Base-by-base conservation (phyloP, 2,329 filamentous ascomycete species). In the Sclerotinia spermophila region DNA sequence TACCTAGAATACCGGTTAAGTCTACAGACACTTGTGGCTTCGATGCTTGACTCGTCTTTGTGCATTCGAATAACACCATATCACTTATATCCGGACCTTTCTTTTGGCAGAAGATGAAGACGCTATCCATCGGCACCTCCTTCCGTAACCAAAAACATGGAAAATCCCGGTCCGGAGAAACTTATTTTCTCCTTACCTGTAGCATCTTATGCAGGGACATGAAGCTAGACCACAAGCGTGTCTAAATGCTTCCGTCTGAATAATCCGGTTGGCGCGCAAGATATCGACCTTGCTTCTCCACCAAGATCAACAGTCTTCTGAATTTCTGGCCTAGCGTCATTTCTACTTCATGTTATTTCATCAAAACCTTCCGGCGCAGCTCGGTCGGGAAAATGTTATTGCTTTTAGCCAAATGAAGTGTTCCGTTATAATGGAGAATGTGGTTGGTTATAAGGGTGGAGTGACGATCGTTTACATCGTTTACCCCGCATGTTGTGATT, bases 211-310 rank as follows among this genome's bases (percentile, higher is more conserved):
- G 30, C 45, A 53, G 42, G 45, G 27, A 42, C 10, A 19, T 53
- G 45, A 53, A 40, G 62, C 62, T 66, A 66, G 53, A 40, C 62
- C 62, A 40, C 62, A 66, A 66, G 62, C 48, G 45, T 66, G 48
- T 53, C 35, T 53, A 3, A 33, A 6, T 55, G 24, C 27, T 42
- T 69, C 44, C 44, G n/a, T 66, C n/a, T 30, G 56, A 48, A 62
- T 53, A 40, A 55, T 69, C 67, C 58, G 67, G 58, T 69, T 69
- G 56, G 67, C 44, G 67, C 67, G 67, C 66, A 68, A 68, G 56
- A 68, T 42, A 27, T 53, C 24, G n/a, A 42, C 33, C n/a, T 40
- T 40, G 15, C 24, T 65, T 65, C 45, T 53, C 62, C 62, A 65
- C 44, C 45, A 40, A 65, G 45, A 53, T 21, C 45, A 53, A 51